A percentile compares a stretch with the other conserved stretches of the same genome.
Evolutionary conservation across 176 grass and related monocot species (phyloP).

Genomic region (Avena sativa): DNA sequence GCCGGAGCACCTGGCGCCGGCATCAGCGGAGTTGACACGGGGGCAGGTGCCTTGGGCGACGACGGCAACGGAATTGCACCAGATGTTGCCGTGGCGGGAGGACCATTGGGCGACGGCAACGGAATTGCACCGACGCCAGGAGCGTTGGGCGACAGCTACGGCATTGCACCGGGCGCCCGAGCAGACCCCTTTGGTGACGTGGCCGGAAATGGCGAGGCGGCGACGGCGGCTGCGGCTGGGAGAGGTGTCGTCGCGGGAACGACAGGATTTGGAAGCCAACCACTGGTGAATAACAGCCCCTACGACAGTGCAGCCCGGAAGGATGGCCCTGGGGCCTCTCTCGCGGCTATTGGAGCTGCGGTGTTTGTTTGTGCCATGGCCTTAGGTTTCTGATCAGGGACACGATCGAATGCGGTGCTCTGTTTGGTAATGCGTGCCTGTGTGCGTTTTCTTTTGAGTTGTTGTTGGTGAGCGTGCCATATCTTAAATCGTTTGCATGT

Average conservation of each 20-base stretch:
- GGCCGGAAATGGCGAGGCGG: constrained; percentile 21
- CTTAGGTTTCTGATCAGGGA: neutral
- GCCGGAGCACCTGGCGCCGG: neutral
- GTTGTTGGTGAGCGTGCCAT: no score
- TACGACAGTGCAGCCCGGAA: constrained; percentile 68
- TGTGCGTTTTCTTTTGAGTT: no score
- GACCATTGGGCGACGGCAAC: neutral
- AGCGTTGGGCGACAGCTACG: neutral
- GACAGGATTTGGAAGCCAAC: constrained; percentile 56
- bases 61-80: constrained; percentile 15
- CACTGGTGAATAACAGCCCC: constrained; percentile 82
- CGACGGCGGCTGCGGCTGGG: neutral
- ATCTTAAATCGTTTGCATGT: no score
- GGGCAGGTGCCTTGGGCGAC: neutral
- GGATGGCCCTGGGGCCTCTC: neutral
- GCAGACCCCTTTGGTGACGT: constrained; percentile 7
- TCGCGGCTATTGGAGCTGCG: constrained; percentile 19
- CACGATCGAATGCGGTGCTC: neutral
- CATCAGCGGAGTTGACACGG: neutral
- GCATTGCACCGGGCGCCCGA: neutral
- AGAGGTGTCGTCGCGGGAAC: constrained; percentile 9
- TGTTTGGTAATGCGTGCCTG: neutral
- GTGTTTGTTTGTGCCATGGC: constrained; percentile 20
- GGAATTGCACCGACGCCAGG: neutral
- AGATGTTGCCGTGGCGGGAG: neutral